A percentile compares a stretch with the other conserved stretches of the same genome.
These are phyloP conservation scores for Erodium chrysanthum DNA, from an alignment of 441 rosid species.

Conservation along the genomic window DNA sequence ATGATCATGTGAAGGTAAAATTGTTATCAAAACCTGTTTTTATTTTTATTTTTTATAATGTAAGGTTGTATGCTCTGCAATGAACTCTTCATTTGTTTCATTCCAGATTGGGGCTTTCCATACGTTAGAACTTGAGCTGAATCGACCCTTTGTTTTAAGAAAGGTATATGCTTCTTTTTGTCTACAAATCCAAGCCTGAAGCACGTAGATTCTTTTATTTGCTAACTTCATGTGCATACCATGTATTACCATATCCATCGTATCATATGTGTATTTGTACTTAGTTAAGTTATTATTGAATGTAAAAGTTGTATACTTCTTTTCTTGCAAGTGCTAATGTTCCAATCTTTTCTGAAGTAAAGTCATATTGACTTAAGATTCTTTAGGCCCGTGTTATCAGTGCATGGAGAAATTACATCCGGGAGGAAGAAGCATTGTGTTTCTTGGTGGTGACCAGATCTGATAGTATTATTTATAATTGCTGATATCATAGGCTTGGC, in stretches of 20 bases:
- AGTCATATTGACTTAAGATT: too few species aligned
- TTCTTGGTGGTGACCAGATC: too few species aligned
- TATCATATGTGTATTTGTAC: too few species aligned
- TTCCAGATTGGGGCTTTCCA: constrained; percentile 87
- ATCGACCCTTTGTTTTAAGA: constrained; percentile 77
- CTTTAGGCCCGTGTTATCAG: too few species aligned
- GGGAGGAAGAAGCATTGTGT: too few species aligned
- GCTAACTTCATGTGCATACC: neutral
- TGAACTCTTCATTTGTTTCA: constrained; percentile 9
- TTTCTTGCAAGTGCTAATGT: neutral
- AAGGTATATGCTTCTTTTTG: constrained; percentile 39
- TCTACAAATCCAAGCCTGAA: neutral
- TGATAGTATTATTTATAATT: too few species aligned
- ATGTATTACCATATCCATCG: neutral
- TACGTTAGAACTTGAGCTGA: constrained; percentile 71
- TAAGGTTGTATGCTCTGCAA: neutral
- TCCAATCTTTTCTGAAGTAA: neutral
- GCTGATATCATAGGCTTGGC: too few species aligned
- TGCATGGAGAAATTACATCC: too few species aligned
- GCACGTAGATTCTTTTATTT: neutral
- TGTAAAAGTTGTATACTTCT: neutral
- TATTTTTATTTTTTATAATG: too few species aligned
- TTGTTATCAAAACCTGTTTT: neutral
- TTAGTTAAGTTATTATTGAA: neutral
- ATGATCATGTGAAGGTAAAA: constrained; percentile 73